phyloP scores from a whole-genome alignment of 2,329 filamentous ascomycete genomes.

The Pseudocercospora fuligena region DNA sequence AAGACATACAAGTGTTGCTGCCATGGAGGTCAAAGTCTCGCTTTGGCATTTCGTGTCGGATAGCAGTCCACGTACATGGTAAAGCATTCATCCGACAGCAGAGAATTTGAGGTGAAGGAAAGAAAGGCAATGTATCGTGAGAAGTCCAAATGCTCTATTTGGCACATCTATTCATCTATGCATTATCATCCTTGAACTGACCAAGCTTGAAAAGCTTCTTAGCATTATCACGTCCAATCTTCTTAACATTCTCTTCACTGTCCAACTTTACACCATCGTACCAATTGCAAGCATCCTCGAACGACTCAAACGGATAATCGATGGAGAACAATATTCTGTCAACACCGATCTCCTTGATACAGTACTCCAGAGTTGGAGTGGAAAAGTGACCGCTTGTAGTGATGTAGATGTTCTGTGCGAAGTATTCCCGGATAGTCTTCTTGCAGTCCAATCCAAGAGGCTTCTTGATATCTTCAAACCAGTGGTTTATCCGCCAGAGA shows the following conservation, averaged over 20 bases:
- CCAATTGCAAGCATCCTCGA: slow-evolving; percentile 38
- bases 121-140: background rate
- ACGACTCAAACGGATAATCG: slow-evolving; percentile 39
- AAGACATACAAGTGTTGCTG: too few species aligned
- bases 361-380: slow-evolving; percentile 57
- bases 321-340: slow-evolving; percentile 39
- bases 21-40: too few species aligned
- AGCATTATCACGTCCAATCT: slow-evolving; percentile 40
- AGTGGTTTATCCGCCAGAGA: slow-evolving; percentile 53
- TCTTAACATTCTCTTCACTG: slow-evolving; percentile 26
- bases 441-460: slow-evolving; percentile 55
- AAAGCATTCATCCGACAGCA: too few species aligned
- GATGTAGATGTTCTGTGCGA: slow-evolving; percentile 61
- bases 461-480: slow-evolving; percentile 63
- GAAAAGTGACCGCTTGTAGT: slow-evolving; percentile 64
- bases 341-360: slow-evolving; percentile 53
- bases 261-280: slow-evolving; percentile 34
- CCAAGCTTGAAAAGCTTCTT: slow-evolving; percentile 37
- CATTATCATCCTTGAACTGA: slow-evolving; percentile 29
- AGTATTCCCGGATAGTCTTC: slow-evolving; percentile 57
- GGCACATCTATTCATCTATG: slow-evolving; percentile 5
- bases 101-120: too few species aligned
- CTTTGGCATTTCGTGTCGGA: too few species aligned
- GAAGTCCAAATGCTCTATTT: background rate
- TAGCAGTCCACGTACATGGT: too few species aligned